Evolutionary conservation across 2,329 filamentous ascomycete genomes (phyloP).

Genomic region (Nannizzia gypsea): DNA sequence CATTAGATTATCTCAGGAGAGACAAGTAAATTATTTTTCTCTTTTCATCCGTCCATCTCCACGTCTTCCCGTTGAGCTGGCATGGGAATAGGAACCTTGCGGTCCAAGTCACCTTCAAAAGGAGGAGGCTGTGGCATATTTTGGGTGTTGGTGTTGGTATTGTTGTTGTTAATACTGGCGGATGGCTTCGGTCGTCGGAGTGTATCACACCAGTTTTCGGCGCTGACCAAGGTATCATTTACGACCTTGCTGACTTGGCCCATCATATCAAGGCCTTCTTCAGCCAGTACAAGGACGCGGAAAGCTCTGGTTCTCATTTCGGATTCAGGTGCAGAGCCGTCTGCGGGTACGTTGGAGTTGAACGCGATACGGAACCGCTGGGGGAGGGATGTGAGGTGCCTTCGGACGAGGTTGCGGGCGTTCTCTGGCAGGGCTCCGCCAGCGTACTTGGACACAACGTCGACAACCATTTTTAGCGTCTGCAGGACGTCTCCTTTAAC

Average conservation of each 20-base stretch:
- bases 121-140: neutral
- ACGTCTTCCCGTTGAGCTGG: constrained; percentile 20
- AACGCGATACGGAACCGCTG: constrained; percentile 68
- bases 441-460: constrained; percentile 76
- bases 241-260: constrained; percentile 77
- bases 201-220: constrained; percentile 80
- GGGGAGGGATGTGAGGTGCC: constrained; percentile 73
- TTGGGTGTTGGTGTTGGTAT: neutral
- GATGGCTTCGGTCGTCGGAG: constrained; percentile 45
- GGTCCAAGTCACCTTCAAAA: constrained; percentile 3
- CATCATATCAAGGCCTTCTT: constrained; percentile 90
- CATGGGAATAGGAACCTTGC: constrained; percentile 14
- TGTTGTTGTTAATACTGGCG: neutral
- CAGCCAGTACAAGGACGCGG: constrained; percentile 71
- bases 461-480: constrained; percentile 67
- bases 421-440: constrained; percentile 88
- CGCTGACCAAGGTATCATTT: constrained; percentile 77
- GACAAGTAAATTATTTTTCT: constrained; percentile 18
- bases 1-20: neutral
- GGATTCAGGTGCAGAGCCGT: constrained; percentile 24
- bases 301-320: constrained; percentile 51
- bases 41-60: constrained; percentile 26
- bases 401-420: constrained; percentile 67
- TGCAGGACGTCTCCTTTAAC: constrained; percentile 62
- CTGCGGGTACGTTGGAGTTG: constrained; percentile 31